Evolutionary conservation across 2,329 filamentous ascomycete species (phyloP).

Genomic region (Sporothrix brasiliensis): DNA sequence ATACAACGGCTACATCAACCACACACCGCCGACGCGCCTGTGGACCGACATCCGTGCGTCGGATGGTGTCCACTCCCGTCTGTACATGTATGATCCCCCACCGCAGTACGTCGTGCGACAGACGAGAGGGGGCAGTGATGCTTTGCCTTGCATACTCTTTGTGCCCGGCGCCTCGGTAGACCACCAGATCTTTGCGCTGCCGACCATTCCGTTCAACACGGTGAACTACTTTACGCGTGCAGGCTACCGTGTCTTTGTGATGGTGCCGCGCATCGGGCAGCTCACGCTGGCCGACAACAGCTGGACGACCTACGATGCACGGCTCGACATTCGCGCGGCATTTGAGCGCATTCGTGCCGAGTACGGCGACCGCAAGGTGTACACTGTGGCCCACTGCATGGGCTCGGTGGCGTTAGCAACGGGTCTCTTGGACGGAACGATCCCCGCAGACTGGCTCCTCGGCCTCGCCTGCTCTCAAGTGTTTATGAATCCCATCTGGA

Average conservation of each 20-base stretch:
- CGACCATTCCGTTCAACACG: slow-evolving; percentile 65
- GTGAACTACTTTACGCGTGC: slow-evolving; percentile 64
- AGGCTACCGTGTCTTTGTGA: slow-evolving; percentile 63
- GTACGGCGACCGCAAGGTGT: slow-evolving; percentile 49
- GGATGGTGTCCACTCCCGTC: slow-evolving; percentile 56
- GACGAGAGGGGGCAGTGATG: slow-evolving; percentile 28
- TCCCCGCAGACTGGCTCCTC: slow-evolving; percentile 59
- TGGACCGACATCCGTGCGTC: slow-evolving; percentile 52
- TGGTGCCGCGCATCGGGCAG: slow-evolving; percentile 61
- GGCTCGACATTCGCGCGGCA: slow-evolving; percentile 61
- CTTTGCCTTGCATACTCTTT: slow-evolving; percentile 58
- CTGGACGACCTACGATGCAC: slow-evolving; percentile 63
- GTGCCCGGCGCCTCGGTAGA: slow-evolving; percentile 65
- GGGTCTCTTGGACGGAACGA: slow-evolving; percentile 64
- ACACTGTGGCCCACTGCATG: slow-evolving; percentile 65
- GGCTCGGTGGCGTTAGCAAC: slow-evolving; percentile 61
- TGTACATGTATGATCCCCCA: slow-evolving; percentile 62
- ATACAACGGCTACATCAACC: slow-evolving; percentile 57
- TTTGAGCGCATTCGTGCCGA: slow-evolving; percentile 55
- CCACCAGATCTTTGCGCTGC: slow-evolving; percentile 64
- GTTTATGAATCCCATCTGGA: slow-evolving; percentile 66
- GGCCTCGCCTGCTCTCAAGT: slow-evolving; percentile 64
- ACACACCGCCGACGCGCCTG: slow-evolving; percentile 50
- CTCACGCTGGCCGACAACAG: slow-evolving; percentile 53
- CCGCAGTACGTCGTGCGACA: slow-evolving; percentile 44